These are phyloP conservation scores for Botrytis cinerea DNA, from an alignment of 2,329 filamentous ascomycete species.

Conservation along the genomic window DNA sequence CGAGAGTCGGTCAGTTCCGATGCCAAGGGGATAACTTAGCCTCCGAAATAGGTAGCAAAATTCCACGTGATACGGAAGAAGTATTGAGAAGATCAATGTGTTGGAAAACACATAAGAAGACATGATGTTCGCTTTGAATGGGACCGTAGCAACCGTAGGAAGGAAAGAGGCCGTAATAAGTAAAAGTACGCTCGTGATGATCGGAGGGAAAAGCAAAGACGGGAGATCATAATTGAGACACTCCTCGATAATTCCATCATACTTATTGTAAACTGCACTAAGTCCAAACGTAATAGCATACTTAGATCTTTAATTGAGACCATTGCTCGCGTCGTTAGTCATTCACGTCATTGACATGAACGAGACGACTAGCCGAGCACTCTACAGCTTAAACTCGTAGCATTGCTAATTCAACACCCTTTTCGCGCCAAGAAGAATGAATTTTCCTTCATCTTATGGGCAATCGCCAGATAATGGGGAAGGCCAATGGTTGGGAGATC, in stretches of 20 bases:
- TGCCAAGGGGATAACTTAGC: not conserved
- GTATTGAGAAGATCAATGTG: not conserved
- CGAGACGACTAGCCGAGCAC: not conserved
- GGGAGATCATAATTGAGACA: not conserved
- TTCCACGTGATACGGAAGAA: not conserved
- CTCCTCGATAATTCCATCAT: not conserved
- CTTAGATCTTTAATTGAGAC: not conserved
- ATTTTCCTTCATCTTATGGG: not conserved
- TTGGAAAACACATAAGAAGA: not conserved
- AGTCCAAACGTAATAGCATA: not conserved
- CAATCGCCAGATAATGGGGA: too few relatives aligned
- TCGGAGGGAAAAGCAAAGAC: not conserved
- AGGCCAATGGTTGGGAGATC: too few relatives aligned
- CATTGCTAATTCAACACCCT: not conserved
- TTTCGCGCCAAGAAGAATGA: not conserved
- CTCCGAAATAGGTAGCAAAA: not conserved
- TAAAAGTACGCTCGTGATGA: not conserved
- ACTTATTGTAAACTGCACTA: not conserved
- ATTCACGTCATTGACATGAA: not conserved
- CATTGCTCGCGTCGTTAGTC: not conserved
- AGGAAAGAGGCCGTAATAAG: not conserved
- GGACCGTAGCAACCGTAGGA: too few relatives aligned
- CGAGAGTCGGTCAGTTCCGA: not conserved
- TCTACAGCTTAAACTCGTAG: not conserved
- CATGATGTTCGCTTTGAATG: not conserved